Evolutionary conservation across 805 yeast species (phyloP), one percentile per base, ranked within the genome.

Genomic region (Schwanniomyces occidentalis): DNA sequence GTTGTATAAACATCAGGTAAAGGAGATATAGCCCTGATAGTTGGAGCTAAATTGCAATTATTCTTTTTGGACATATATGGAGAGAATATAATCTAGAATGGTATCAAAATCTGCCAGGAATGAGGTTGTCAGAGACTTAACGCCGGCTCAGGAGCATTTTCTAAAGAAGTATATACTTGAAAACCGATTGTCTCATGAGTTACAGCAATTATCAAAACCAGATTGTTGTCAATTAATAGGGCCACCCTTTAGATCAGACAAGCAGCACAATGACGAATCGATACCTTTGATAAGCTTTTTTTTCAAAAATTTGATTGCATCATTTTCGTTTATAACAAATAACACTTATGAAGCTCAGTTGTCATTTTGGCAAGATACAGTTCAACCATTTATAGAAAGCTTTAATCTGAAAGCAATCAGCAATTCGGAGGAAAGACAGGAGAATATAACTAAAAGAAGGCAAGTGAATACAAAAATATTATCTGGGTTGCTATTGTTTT

Each of bases 321-420:
- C 82, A 1, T 83, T 91, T 48, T 98, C 99, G 0, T 82, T 89
- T 51, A 65, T 93, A 20, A 58, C 80, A 13, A 64, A 63, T 32
- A 61, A 67, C 32, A 48, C 69, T 1, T 61, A 71, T 25, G 71
- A 75, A 27, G 73, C 74, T 27, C 77, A 78, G 46, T 14, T 20
- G 10, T 40, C 40, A 32, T 86, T 91, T 51, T 91, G 97, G 96
- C 76, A 77, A 32, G 69, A 65, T 29, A 81, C 82, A 30, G 80
- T 89, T 0, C 96, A 90, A 59, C 80, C 81, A 16, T 87, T 90
- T 51, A 76, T 83, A 51, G 95, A 89, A 52, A 75, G 82, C 36
- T 81, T 93, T 63, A 82, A 85, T 57, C 62, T 71, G 14, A 78
- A 86, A 54, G 76, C 78, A 27, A 77, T 91, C 32, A 80, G 89